Percentiles rank a stretch among this genome's conserved stretches.
phyloP scores from a whole-genome alignment of 2,329 filamentous ascomycete species.

The Colletotrichum viniferum region DNA sequence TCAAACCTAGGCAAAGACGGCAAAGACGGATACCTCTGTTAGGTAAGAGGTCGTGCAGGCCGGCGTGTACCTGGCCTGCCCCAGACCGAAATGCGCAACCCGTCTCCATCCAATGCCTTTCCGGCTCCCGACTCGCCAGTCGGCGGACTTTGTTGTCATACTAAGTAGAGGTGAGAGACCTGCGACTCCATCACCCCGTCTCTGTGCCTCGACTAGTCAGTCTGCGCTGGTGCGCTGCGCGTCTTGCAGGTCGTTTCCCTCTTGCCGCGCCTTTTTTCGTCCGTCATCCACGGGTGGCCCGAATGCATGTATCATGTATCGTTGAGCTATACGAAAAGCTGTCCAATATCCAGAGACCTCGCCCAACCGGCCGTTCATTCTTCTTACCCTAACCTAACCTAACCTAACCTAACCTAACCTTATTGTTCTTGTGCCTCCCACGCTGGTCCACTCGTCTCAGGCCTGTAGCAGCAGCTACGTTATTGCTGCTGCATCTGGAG shows the following conservation, averaged over 20 bases:
- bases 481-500: background rate
- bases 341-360: background rate
- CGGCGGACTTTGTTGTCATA: background rate
- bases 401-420: conserved; percentile 17
- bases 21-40: conserved; percentile 2
- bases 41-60: background rate
- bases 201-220: conserved; percentile 2
- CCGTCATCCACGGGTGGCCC: conserved; percentile 4
- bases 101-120: conserved; percentile 6
- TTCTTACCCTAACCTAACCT: conserved; percentile 12
- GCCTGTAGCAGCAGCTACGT: background rate
- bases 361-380: background rate
- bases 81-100: conserved; percentile 3
- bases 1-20: background rate
- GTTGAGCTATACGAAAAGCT: background rate
- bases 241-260: conserved; percentile 5
- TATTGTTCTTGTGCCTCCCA: background rate
- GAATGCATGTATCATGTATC: background rate
- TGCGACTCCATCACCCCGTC: conserved; percentile 4
- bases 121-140: conserved; percentile 13
- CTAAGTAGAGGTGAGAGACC: background rate
- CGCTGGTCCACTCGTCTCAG: background rate
- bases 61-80: conserved; percentile 15
- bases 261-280: background rate
- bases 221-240: background rate